Evolutionary conservation across 768 basidiomycete species (phyloP), one percentile per base, ranked within the genome.

Genomic region (Cantharellus anzutake): DNA sequence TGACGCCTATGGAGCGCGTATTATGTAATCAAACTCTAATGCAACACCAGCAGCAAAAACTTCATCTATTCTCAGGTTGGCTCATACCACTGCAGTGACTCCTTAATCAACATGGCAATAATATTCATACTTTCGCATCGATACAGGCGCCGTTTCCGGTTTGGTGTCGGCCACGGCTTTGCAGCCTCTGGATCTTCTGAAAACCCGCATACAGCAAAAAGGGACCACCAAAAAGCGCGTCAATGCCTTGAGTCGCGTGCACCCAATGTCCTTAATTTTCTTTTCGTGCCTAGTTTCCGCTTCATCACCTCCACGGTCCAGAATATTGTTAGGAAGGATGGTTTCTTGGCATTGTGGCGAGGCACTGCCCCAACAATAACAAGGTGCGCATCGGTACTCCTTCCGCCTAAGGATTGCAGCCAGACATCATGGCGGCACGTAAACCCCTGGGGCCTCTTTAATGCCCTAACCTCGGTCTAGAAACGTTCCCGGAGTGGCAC

Each of bases 401-500:
- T 7, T 34, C 42, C 20, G 20, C 20, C 20, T 29, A 29, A 29
- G 20, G 20, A 29, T 29, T 29, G 20, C 20, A 29, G 20, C 20
- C 20, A 29, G 20, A 29, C 20, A 29, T 29, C 20, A 29, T 29
- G 20, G 20, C 44, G 44, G 44, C 29, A 48, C 44, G 29, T 48
- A 29, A 48, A 48, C 29, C 11, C 44, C 11, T 14, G 34, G 7
- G 80, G 64, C 29, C 70, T 53, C 61, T n/a, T 60, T 5, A 37
- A 56, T 40, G 60, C 35, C 42, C 41, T 29, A 50, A 42, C 34
- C 11, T 38, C 52, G 38, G 7, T 14, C 41, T 63, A 92, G 92
- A 60, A 96, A 94, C 67, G 81, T 96, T 3, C 93, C 93, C 1
- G 93, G 93, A 3, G 86, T 96, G 20, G 90, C 92, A 2, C 69